These are phyloP conservation scores for Wallemia hederae DNA, from an alignment of 1,284 basidiomycete genomes.

Conservation along the genomic window DNA sequence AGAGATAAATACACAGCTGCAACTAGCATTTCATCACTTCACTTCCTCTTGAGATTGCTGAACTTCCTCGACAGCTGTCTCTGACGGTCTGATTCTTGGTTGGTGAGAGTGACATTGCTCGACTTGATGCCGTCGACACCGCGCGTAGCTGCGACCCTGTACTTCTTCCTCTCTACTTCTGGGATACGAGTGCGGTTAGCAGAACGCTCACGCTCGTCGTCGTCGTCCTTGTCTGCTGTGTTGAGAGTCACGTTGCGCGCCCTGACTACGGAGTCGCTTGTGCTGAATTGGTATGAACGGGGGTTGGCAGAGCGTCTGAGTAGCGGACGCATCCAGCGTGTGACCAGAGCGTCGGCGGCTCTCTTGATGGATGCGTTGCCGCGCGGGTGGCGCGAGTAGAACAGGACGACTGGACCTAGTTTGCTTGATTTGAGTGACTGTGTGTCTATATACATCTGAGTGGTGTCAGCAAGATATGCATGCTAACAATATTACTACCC, in stretches of 20 bases:
- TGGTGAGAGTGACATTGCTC: neutral
- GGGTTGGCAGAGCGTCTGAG: constrained; percentile 45
- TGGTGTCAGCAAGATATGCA: neutral
- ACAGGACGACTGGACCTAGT: constrained; percentile 70
- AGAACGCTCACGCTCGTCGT: neutral
- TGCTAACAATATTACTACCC: constrained; percentile 4
- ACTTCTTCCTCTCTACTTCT: neutral
- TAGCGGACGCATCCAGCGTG: constrained; percentile 72
- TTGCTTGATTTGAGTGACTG: constrained; percentile 69
- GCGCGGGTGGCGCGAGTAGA: constrained; percentile 70
- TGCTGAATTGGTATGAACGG: neutral
- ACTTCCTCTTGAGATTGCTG: neutral
- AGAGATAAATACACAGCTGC: neutral
- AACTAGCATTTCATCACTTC: neutral
- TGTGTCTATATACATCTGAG: constrained; percentile 62
- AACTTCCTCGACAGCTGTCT: neutral
- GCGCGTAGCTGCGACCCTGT: neutral
- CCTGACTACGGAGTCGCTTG: neutral
- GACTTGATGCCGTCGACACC: neutral
- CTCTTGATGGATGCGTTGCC: constrained; percentile 53
- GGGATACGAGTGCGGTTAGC: neutral
- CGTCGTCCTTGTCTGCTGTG: neutral
- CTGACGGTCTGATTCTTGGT: neutral
- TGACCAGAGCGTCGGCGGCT: constrained; percentile 57
- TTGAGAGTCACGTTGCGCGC: neutral